phyloP scores from a whole-genome alignment of 2,329 filamentous ascomycete genomes.

The Exophiala sideris region DNA sequence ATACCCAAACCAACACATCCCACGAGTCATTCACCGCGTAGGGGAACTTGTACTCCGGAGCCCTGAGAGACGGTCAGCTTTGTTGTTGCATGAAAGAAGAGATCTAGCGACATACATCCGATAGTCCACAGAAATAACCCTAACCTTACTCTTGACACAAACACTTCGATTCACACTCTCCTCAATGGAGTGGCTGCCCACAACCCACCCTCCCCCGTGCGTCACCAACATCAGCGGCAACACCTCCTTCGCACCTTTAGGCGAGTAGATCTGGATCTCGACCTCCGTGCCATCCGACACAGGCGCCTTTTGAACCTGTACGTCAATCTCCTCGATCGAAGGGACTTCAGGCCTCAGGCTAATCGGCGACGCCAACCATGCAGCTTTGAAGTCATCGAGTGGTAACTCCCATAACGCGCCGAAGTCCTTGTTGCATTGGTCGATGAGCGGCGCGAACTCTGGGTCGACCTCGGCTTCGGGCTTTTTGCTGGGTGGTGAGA shows the following conservation, averaged over 20 bases:
- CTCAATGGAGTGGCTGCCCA: slow-evolving; percentile 3
- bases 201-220: slow-evolving; percentile 9
- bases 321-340: neutral
- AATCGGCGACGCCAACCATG: neutral
- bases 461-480: neutral
- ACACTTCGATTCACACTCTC: neutral
- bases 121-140: slow-evolving; percentile 6
- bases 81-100: neutral
- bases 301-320: neutral
- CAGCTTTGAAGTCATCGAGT: neutral
- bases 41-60: slow-evolving; percentile 29
- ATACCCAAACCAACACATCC: slow-evolving; percentile 15
- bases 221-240: slow-evolving; percentile 5
- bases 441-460: neutral
- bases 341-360: neutral
- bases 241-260: neutral
- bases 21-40: slow-evolving; percentile 27
- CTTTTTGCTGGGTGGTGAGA: neutral
- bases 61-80: slow-evolving; percentile 2
- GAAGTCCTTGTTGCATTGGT: neutral
- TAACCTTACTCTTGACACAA: neutral
- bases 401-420: neutral
- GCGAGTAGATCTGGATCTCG: slow-evolving; percentile 4
- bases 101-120: neutral
- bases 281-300: slow-evolving; percentile 2